Conservation (phyloP, 164 flowering plant species). For the Liquidambar formosana region DNA sequence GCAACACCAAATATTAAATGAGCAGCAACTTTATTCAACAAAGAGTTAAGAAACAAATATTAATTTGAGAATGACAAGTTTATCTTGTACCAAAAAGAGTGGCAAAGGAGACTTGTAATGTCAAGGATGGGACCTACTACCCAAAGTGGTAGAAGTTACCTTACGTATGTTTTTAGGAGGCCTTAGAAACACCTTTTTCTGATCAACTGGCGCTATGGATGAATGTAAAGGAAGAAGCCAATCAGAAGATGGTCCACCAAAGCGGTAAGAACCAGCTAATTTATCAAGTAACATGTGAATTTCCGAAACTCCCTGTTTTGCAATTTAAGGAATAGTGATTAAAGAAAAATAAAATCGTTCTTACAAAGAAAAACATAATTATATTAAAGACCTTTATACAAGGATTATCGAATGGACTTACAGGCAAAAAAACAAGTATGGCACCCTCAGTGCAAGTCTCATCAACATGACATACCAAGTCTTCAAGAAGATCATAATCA, state of each 20-base stretch:
- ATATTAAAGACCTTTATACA: not conserved
- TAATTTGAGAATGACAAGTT: too few relatives aligned
- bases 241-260: slow-evolving; percentile 73
- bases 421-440: slow-evolving; percentile 84
- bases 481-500: slow-evolving; percentile 94
- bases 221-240: slow-evolving; percentile 95
- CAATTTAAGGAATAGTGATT: not conserved
- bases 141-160: slow-evolving; percentile 32
- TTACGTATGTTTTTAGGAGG: slow-evolving; percentile 81
- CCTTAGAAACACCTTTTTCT: slow-evolving; percentile 65
- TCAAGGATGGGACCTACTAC: not conserved
- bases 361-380: not conserved
- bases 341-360: not conserved
- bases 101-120: too few relatives aligned
- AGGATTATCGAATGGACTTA: slow-evolving; percentile 30
- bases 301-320: slow-evolving; percentile 77
- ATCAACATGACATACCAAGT: slow-evolving; percentile 72
- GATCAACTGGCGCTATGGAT: slow-evolving; percentile 72
- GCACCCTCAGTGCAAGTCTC: slow-evolving; percentile 77
- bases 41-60: too few relatives aligned
- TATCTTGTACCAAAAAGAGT: too few relatives aligned
- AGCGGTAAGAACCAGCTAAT: slow-evolving; percentile 70
- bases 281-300: slow-evolving; percentile 63
- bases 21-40: too few relatives aligned
- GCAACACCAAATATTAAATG: too few relatives aligned